These are phyloP conservation scores for Debaryomyces psychrophilus DNA, from an alignment of 1,139 yeast species.

Conservation along the genomic window DNA sequence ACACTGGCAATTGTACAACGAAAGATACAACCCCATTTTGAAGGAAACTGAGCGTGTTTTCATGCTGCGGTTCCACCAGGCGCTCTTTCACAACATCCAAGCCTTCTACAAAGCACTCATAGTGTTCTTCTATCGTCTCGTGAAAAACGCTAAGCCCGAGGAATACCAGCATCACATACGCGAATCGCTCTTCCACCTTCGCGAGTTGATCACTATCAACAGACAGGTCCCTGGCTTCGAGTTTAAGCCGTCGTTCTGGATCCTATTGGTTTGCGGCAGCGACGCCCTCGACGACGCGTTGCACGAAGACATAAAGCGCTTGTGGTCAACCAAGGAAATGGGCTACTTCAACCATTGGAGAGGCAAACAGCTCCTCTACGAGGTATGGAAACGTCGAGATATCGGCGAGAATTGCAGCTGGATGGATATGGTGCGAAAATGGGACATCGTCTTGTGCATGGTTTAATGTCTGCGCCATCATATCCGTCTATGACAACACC, in stretches of 20 bases:
- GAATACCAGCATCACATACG: slow-evolving; percentile 37
- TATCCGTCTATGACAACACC: background rate
- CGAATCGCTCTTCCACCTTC: slow-evolving; percentile 35
- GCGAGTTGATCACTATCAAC: slow-evolving; percentile 26
- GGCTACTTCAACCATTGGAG: slow-evolving; percentile 51
- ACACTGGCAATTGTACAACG: slow-evolving; percentile 40
- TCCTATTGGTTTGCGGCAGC: slow-evolving; percentile 51
- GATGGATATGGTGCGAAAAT: slow-evolving; percentile 57
- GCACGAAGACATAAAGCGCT: slow-evolving; percentile 28
- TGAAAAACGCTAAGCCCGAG: slow-evolving; percentile 40
- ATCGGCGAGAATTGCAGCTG: slow-evolving; percentile 49
- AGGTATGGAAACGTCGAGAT: slow-evolving; percentile 52
- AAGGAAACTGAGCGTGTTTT: slow-evolving; percentile 17
- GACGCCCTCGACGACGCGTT: slow-evolving; percentile 25
- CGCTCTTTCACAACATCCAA: slow-evolving; percentile 38
- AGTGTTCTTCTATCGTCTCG: slow-evolving; percentile 48
- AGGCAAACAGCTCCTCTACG: slow-evolving; percentile 54
- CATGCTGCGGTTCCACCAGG: slow-evolving; percentile 40
- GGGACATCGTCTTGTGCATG: slow-evolving; percentile 50
- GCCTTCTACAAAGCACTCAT: slow-evolving; percentile 49
- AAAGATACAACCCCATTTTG: slow-evolving; percentile 12
- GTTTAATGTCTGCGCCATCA: slow-evolving; percentile 21
- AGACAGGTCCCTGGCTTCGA: slow-evolving; percentile 10
- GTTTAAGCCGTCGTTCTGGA: slow-evolving; percentile 50
- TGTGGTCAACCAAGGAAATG: slow-evolving; percentile 33